Evolutionary conservation across 2,329 filamentous ascomycete species (phyloP).

Genomic region (Chalaropsis ovoidea): DNA sequence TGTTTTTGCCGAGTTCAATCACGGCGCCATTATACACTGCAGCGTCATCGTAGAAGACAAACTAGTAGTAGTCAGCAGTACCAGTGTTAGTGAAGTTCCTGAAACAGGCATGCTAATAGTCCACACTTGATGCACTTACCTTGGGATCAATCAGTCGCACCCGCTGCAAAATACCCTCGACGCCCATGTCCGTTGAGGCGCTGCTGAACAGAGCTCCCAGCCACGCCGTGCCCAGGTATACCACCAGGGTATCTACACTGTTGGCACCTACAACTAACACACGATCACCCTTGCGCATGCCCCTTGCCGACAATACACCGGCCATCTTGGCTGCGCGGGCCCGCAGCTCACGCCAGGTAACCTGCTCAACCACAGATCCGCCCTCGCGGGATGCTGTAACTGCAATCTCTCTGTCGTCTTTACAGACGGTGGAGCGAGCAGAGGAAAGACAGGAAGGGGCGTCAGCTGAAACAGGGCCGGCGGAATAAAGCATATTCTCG

Average conservation of each 20-base stretch:
- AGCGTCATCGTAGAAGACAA: slow-evolving; percentile 74
- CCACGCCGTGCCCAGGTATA: slow-evolving; percentile 59
- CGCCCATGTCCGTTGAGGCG: slow-evolving; percentile 74
- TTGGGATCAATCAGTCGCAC: slow-evolving; percentile 64
- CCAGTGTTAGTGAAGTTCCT: too few relatives aligned
- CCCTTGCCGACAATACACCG: slow-evolving; percentile 55
- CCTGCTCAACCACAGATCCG: slow-evolving; percentile 42
- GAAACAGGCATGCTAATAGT: too few relatives aligned
- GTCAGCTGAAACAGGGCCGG: slow-evolving; percentile 28
- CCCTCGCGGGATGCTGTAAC: slow-evolving; percentile 65
- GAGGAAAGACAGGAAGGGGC: slow-evolving; percentile 32
- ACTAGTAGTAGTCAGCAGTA: slow-evolving; percentile 30
- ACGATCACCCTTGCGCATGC: slow-evolving; percentile 61
- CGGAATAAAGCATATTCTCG: slow-evolving; percentile 64
- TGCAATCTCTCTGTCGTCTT: slow-evolving; percentile 62
- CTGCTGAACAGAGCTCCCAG: slow-evolving; percentile 67
- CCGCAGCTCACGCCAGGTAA: slow-evolving; percentile 60
- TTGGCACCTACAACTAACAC: slow-evolving; percentile 68
- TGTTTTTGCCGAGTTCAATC: slow-evolving; percentile 62
- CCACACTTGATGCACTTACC: not conserved
- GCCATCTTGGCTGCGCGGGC: slow-evolving; percentile 48
- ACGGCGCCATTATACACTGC: slow-evolving; percentile 70
- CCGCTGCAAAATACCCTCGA: slow-evolving; percentile 64
- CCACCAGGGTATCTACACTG: slow-evolving; percentile 60
- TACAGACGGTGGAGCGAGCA: slow-evolving; percentile 45